Percentiles rank a stretch among this genome's conserved stretches.
These are phyloP conservation scores for Quercus rubra DNA, from an alignment of 306 rosid species.

Conservation along the genomic window DNA sequence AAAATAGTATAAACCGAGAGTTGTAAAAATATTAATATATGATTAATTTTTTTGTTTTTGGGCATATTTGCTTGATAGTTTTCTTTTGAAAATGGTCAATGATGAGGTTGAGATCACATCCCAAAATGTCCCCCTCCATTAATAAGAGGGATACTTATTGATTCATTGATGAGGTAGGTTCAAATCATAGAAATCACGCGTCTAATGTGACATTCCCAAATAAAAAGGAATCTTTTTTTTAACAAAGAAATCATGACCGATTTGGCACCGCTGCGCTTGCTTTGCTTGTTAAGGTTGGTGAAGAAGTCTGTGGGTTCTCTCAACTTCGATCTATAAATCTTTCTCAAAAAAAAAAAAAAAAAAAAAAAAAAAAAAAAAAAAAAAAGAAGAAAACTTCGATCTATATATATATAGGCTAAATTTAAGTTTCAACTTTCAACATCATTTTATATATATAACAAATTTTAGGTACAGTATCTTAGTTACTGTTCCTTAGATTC, in stretches of 20 bases:
- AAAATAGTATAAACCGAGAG: too few species aligned
- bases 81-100: not conserved
- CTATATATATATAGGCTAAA: too few species aligned
- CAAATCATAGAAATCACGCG: not conserved
- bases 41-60: not conserved
- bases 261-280: slow-evolving; percentile 8
- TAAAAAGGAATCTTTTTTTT: not conserved
- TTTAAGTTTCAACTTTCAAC: too few species aligned
- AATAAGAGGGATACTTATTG: not conserved
- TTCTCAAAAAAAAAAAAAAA: too few species aligned
- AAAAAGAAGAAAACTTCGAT: too few species aligned
- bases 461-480: too few species aligned
- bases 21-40: too few species aligned
- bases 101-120: not conserved
- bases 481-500: accelerated
- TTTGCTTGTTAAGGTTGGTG: not conserved
- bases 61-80: not conserved
- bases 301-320: not conserved
- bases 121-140: not conserved
- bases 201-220: not conserved
- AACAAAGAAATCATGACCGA: not conserved
- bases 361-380: too few species aligned
- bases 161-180: not conserved
- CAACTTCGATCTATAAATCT: too few species aligned
- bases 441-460: too few species aligned